Conservation (phyloP, 139 green algal species). For the Tetraselmis striata region DNA sequence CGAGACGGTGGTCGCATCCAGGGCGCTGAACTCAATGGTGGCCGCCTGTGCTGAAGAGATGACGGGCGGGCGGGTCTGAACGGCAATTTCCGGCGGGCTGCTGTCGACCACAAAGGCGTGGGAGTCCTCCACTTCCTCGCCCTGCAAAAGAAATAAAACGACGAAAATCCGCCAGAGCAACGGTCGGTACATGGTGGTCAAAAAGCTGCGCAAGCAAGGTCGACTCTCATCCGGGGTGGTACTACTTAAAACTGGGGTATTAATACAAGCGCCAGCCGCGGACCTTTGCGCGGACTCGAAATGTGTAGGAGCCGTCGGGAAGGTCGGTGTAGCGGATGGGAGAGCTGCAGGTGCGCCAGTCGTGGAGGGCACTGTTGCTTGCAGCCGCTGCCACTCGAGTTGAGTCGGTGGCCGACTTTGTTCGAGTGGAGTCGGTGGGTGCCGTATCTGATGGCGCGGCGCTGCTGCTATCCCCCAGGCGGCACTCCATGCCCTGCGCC, state of each 20-base stretch:
- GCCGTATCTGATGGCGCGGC: too few species aligned
- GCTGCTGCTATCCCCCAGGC: neutral
- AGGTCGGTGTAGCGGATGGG: conserved; percentile 25
- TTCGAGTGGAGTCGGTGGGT: too few species aligned
- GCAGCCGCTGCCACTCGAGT: too few species aligned
- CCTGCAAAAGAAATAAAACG: neutral
- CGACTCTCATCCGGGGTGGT: too few species aligned
- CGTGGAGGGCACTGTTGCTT: too few species aligned
- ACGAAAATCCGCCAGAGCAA: neutral
- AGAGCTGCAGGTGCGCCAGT: conserved; percentile 33
- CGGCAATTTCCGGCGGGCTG: neutral
- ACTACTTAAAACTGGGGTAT: too few species aligned
- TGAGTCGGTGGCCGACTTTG: too few species aligned
- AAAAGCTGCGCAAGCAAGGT: too few species aligned
- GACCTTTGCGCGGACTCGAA: conserved; percentile 32
- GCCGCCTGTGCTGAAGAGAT: neutral
- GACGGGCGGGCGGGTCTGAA: neutral
- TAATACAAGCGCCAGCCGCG: too few species aligned
- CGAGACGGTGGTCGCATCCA: neutral
- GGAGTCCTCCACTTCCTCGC: neutral
- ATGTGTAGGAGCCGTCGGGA: conserved; percentile 39
- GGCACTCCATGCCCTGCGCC: neutral
- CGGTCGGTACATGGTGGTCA: too few species aligned
- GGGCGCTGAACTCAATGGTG: neutral
- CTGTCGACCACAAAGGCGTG: neutral